These are phyloP conservation scores for Cnidoscolus chayamansa DNA, from an alignment of 441 rosid genomes.

Conservation along the genomic window DNA sequence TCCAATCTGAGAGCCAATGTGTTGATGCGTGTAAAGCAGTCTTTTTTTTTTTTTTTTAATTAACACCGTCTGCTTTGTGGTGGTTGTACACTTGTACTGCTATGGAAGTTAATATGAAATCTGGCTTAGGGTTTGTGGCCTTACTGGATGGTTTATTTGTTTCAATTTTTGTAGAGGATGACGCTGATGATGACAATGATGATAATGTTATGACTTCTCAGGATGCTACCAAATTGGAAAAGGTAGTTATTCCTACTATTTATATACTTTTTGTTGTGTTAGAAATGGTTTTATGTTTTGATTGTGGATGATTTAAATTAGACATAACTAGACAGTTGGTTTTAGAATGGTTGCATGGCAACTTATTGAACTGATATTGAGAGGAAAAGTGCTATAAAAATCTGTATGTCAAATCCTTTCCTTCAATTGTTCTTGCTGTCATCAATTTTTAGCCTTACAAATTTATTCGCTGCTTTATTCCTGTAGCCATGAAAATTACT, in stretches of 20 bases:
- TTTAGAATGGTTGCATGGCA: neutral
- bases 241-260: conserved; percentile 30
- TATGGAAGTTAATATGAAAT: neutral
- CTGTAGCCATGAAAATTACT: neutral
- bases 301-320: neutral
- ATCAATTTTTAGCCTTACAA: neutral
- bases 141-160: conserved; percentile 13
- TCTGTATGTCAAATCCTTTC: neutral
- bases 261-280: conserved; percentile 1
- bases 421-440: neutral
- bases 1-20: neutral
- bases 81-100: neutral
- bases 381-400: neutral
- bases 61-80: neutral
- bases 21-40: neutral
- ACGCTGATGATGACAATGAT: conserved; percentile 36
- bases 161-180: conserved; percentile 44
- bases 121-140: conserved; percentile 12
- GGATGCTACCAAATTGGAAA: conserved; percentile 32
- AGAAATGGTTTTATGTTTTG: neutral
- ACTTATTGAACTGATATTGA: conserved; percentile 1
- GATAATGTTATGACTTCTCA: conserved; percentile 30
- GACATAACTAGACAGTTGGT: neutral
- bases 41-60: neutral
- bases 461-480: neutral